A percentile compares a stretch with the other conserved stretches of the same genome.
phyloP scores from a whole-genome alignment of 2,329 filamentous ascomycete species.

The Pseudogymnoascus sp. region DNA sequence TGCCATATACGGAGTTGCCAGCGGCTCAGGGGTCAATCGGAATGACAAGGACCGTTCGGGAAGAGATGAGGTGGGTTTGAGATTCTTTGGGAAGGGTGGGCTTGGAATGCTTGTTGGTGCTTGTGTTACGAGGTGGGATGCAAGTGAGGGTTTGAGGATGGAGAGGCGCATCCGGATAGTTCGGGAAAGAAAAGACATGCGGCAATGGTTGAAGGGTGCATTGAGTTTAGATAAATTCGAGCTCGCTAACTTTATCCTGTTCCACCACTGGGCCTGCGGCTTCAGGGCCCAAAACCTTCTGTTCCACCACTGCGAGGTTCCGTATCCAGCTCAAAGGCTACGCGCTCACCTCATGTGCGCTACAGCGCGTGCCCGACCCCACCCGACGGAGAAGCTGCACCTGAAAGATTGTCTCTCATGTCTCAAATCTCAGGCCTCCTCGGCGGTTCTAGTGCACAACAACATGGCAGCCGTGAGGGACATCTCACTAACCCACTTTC shows the following conservation, averaged over 20 bases:
- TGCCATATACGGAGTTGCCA: neutral
- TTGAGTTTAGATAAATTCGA: neutral
- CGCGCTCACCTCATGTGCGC: neutral
- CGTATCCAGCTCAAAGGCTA: neutral
- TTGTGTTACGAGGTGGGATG: neutral
- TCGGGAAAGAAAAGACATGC: neutral
- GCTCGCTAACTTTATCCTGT: neutral
- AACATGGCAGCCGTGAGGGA: neutral
- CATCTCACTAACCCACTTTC: neutral
- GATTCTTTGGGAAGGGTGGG: neutral
- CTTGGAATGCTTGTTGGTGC: neutral
- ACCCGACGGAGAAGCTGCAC: neutral
- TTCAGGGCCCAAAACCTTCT: neutral
- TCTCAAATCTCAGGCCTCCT: neutral
- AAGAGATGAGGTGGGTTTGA: neutral
- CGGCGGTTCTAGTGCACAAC: neutral
- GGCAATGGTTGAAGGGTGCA: neutral
- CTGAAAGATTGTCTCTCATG: neutral
- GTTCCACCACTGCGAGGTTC: neutral
- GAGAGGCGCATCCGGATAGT: neutral
- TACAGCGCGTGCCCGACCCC: neutral
- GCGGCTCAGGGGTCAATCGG: neutral
- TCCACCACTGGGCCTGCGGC: neutral
- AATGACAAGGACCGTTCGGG: neutral
- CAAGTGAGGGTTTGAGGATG: neutral